Base-by-base conservation (phyloP, 768 basidiomycete species). In the Erythrobasidium yunnanense region DNA sequence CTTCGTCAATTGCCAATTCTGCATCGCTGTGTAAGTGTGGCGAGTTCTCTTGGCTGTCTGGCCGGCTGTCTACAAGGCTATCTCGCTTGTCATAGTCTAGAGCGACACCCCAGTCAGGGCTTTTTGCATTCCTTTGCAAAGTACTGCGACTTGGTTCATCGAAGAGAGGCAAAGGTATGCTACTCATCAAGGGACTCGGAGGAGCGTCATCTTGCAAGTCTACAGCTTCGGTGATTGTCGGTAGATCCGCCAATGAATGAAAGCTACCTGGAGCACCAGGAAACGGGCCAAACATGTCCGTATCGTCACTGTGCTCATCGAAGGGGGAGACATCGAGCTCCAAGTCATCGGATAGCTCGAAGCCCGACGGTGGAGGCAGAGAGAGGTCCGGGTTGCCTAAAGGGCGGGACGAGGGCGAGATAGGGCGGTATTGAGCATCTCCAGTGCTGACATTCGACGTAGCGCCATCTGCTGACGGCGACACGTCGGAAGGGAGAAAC, bases 371-470 rank as follows among this genome's bases (percentile, higher is more conserved):
- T 17, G 65, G 63, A 29, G 66, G 66, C 60, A 67, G 29, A 25
- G 66, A 35, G 13, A 67, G 57, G 38, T 67, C 63, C 3, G 42
- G 56, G 42, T 67, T 38, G n/a, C n/a, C n/a, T n/a, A n/a, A n/a
- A n/a, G n/a, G n/a, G n/a, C n/a, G n/a, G n/a, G n/a, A n/a, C n/a
- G n/a, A n/a, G n/a, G n/a, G n/a, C n/a, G n/a, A n/a, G n/a, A n/a
- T n/a, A n/a, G n/a, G n/a, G n/a, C n/a, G n/a, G n/a, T n/a, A n/a
- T n/a, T n/a, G n/a, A n/a, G n/a, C n/a, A n/a, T n/a, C n/a, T n/a
- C n/a, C n/a, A n/a, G n/a, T n/a, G n/a, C n/a, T n/a, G n/a, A n/a
- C n/a, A n/a, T n/a, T n/a, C n/a, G n/a, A n/a, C n/a, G n/a, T n/a
- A n/a, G n/a, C 38, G 11, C 38, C 38, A 42, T 42, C 38, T n/a